A percentile compares a stretch with the other conserved stretches of the same genome.
These are phyloP conservation scores for Lentinula aciculospora DNA, from an alignment of 768 basidiomycete genomes.

Conservation along the genomic window DNA sequence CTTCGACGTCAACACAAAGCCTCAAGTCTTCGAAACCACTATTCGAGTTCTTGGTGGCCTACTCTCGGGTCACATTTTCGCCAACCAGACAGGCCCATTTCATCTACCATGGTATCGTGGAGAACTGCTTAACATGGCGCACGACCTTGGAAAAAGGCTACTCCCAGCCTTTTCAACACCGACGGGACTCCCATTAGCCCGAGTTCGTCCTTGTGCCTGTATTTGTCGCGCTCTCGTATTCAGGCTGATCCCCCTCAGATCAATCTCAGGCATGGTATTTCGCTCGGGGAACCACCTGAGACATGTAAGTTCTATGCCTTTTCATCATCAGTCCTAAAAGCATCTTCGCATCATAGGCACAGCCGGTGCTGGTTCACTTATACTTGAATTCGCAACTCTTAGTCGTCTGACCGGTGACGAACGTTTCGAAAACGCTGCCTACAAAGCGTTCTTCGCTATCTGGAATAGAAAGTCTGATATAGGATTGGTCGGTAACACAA, in stretches of 20 bases:
- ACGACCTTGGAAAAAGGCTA: constrained; percentile 81
- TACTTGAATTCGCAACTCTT: constrained; percentile 91
- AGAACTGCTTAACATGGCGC: constrained; percentile 74
- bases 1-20: constrained; percentile 91
- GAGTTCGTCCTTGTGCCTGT: constrained; percentile 42
- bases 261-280: constrained; percentile 77
- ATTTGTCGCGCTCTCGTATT: constrained; percentile 1
- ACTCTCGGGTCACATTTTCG: constrained; percentile 78
- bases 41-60: constrained; percentile 92
- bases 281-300: constrained; percentile 70
- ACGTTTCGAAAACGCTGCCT: constrained; percentile 84
- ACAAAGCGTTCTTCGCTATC: constrained; percentile 85
- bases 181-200: constrained; percentile 88
- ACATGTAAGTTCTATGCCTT: constrained; percentile 57
- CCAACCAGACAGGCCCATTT: constrained; percentile 61
- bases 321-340: background rate
- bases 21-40: constrained; percentile 98
- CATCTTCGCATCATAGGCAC: constrained; percentile 47
- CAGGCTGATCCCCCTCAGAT: constrained; percentile 42
- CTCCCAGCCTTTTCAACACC: constrained; percentile 89
- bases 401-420: constrained; percentile 88
- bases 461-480: constrained; percentile 90
- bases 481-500: constrained; percentile 82
- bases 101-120: constrained; percentile 80
- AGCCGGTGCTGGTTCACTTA: constrained; percentile 88